Evolutionary conservation across 2,329 filamentous ascomycete genomes (phyloP).

Genomic region (Hymenotorrendiella dingleyae): DNA sequence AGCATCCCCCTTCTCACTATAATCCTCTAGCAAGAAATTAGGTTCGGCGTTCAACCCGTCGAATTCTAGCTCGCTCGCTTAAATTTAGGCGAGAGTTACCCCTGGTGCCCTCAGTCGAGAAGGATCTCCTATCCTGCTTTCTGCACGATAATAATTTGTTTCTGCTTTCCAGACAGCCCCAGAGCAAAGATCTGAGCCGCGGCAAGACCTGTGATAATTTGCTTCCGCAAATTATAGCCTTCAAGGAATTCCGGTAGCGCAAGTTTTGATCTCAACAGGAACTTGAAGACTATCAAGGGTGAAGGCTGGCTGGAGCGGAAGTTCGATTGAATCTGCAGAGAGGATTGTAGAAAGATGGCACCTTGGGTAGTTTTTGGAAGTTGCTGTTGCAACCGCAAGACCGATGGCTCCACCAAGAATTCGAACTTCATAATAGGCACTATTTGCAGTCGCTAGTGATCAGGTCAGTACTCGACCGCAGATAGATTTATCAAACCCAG

Average conservation of each 20-base stretch:
- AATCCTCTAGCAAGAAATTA: too few species aligned
- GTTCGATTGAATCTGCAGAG: slow-evolving; percentile 38
- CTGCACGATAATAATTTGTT: neutral
- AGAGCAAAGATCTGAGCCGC: neutral
- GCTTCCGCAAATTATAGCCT: slow-evolving; percentile 3
- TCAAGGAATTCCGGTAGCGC: neutral
- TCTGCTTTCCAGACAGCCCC: neutral
- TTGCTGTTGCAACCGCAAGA: neutral
- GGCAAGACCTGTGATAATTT: neutral
- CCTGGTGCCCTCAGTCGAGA: neutral
- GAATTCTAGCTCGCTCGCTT: too few species aligned
- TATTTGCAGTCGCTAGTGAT: neutral
- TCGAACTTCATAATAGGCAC: slow-evolving; percentile 1
- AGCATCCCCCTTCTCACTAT: too few species aligned
- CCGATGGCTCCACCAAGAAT: slow-evolving; percentile 1
- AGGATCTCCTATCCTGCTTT: neutral
- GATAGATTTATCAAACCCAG: neutral
- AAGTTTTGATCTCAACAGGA: neutral
- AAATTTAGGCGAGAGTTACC: too few species aligned
- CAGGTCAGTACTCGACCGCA: neutral
- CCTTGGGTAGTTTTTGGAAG: neutral
- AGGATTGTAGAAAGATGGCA: slow-evolving; percentile 8
- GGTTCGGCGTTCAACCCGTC: too few species aligned
- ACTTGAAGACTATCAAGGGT: neutral
- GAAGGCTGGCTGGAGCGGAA: slow-evolving; percentile 22